These are phyloP conservation scores for Cucumis hystrix DNA, from an alignment of 306 rosid genomes.

Conservation along the genomic window DNA sequence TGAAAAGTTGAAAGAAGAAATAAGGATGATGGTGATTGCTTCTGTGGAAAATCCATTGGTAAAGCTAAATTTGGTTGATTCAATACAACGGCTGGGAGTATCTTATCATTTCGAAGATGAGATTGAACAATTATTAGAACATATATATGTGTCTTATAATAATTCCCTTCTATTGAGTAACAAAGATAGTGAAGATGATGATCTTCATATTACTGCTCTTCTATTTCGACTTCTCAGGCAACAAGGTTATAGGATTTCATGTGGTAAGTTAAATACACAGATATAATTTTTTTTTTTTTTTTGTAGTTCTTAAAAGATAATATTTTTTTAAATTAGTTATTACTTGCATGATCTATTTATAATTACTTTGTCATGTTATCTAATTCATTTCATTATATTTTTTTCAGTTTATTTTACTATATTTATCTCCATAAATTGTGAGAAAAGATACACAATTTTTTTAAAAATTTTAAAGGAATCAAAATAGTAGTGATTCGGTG, in stretches of 20 bases:
- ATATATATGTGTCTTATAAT: neutral
- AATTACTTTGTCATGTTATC: too few relatives aligned
- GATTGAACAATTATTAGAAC: neutral
- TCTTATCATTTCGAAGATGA: conserved; percentile 33
- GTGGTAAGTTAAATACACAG: conserved; percentile 7
- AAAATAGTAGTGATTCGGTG: too few relatives aligned
- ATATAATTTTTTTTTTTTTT: too few relatives aligned
- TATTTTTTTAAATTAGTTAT: too few relatives aligned
- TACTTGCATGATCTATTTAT: too few relatives aligned
- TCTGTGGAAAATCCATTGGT: neutral
- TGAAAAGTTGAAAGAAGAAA: conserved; percentile 14
- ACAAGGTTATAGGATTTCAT: conserved; percentile 19
- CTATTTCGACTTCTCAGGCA: conserved; percentile 40
- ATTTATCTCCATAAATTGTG: too few relatives aligned
- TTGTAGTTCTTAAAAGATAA: too few relatives aligned
- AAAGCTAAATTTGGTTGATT: conserved; percentile 19
- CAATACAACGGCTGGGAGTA: neutral
- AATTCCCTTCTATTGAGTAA: neutral
- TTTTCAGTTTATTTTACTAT: too few relatives aligned
- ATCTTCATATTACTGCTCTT: conserved; percentile 16
- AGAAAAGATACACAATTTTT: too few relatives aligned
- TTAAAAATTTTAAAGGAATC: too few relatives aligned
- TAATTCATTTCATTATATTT: too few relatives aligned
- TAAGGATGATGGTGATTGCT: conserved; percentile 11
- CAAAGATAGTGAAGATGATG: neutral